phyloP scores from a whole-genome alignment of 768 basidiomycete species.

The Rhodotorula babjevae region DNA sequence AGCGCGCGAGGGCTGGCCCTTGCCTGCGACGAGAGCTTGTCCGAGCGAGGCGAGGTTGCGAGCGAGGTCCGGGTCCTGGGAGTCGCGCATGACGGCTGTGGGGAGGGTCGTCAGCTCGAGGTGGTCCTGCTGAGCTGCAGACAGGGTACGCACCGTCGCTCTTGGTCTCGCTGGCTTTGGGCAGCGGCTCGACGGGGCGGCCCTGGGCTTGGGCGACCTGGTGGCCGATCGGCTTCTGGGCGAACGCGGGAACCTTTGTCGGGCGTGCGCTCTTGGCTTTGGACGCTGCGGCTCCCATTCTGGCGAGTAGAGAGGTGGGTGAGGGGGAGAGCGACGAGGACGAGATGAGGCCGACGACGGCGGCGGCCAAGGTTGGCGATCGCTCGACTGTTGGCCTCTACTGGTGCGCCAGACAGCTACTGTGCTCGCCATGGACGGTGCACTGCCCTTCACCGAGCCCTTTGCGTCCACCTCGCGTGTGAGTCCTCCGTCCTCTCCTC shows the following conservation, averaged over 20 bases:
- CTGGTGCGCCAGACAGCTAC: neutral
- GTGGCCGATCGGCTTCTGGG: slow-evolving; percentile 5
- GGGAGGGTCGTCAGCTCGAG: neutral
- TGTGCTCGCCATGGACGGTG: slow-evolving; percentile 1
- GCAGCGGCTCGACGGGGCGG: neutral
- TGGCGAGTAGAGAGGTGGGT: too few species aligned
- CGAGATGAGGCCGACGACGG: neutral
- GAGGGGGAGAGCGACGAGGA: neutral
- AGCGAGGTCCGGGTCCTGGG: slow-evolving; percentile 67
- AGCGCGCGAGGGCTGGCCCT: neutral
- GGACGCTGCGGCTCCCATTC: slow-evolving; percentile 33
- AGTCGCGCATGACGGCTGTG: slow-evolving; percentile 61
- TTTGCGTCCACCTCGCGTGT: slow-evolving; percentile 30
- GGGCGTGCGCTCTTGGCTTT: slow-evolving; percentile 16
- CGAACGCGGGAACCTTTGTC: neutral
- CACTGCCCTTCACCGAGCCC: slow-evolving; percentile 15
- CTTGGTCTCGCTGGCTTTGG: slow-evolving; percentile 54
- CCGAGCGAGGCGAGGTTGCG: slow-evolving; percentile 63
- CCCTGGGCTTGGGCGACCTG: neutral
- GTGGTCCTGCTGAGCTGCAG: too few species aligned
- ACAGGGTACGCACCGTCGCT: slow-evolving; percentile 1
- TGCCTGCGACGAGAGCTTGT: slow-evolving; percentile 60
- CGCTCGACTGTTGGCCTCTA: neutral
- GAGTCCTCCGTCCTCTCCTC: neutral
- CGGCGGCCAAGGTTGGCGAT: neutral